These are phyloP conservation scores for Vinca major DNA, from an alignment of 305 asterid genomes.

Conservation along the genomic window DNA sequence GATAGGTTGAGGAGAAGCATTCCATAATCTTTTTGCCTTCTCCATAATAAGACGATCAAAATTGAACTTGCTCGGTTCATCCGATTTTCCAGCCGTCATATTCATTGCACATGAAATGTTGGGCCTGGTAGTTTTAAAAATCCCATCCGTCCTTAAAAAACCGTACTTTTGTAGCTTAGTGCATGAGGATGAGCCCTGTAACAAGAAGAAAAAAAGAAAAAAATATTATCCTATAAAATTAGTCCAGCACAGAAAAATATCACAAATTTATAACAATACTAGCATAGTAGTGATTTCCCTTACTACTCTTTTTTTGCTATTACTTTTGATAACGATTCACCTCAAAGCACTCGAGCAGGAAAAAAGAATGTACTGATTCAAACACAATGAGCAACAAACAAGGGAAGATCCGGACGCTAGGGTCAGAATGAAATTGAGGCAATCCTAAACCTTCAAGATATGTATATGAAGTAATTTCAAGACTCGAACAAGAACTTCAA, in stretches of 20 bases:
- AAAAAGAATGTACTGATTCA: no score
- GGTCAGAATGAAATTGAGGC: no score
- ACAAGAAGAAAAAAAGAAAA: neutral
- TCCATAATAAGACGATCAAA: conserved; percentile 29
- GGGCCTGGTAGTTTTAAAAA: conserved; percentile 18
- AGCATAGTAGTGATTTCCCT: neutral
- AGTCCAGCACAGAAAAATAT: neutral
- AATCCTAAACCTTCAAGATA: no score
- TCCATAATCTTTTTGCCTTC: conserved; percentile 63
- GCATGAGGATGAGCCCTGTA: conserved; percentile 34
- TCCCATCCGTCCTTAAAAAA: conserved; percentile 30
- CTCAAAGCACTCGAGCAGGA: no score
- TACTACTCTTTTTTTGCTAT: neutral
- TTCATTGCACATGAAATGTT: conserved; percentile 42
- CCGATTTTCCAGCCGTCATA: conserved; percentile 57
- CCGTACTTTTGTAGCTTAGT: conserved; percentile 25
- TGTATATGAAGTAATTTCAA: no score
- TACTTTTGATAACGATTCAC: neutral
- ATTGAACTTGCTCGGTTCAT: conserved; percentile 35
- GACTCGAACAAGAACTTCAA: no score
- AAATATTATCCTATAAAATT: neutral
- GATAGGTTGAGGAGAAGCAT: conserved; percentile 56
- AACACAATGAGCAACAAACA: no score
- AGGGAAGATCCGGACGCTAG: no score
- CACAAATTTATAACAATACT: neutral